Evolutionary conservation across 805 yeast species (phyloP), one percentile per base, ranked within the genome.

Genomic region (Zygoascus bituminiphila): DNA sequence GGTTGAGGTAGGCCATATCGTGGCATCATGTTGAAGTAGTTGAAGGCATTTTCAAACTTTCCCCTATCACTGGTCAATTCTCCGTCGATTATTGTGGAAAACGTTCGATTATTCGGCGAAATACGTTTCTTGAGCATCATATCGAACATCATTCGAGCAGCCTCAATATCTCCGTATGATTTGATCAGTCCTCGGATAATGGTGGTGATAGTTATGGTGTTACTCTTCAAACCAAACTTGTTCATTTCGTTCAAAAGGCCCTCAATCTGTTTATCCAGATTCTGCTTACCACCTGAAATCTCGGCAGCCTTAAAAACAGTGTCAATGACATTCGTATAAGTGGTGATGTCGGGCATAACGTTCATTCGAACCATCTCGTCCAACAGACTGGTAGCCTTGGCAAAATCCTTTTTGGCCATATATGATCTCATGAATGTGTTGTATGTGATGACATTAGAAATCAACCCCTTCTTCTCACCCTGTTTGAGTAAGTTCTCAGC

Each of bases 241-340:
- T 57, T 55, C 72, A 82, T 71, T 19, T 70, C 70, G 1, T 59
- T 50, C 36, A 80, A 62, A 50, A 77, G 61, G 5, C 60, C 60
- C 9, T 65, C 68, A 21, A 75, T 63, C 25, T 26, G 22, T 10
- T 40, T 53, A 9, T 25, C 23, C 14, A 35, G 29, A 15, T 24
- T 42, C 8, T 22, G 15, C 19, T 44, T 36, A 5, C 12, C 23
- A 6, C 24, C 42, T 9, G 29, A 12, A 5, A 15, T 22, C n/a
- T 48, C 51, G 3, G 65, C 54, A n/a, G 65, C 49, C 58, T 77
- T 78, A 65, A 81, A 70, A 53, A 73, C 68, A 46, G 73, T 63
- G 56, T 81, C 80, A 46, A 82, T 70, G 21, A 81, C 64, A 31
- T 76, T 73, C 2, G 88, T 75, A 63, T 77, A 77, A 2, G 89